phyloP scores from a whole-genome alignment of 1,284 basidiomycete species.

The Ustilago vetiveriae region DNA sequence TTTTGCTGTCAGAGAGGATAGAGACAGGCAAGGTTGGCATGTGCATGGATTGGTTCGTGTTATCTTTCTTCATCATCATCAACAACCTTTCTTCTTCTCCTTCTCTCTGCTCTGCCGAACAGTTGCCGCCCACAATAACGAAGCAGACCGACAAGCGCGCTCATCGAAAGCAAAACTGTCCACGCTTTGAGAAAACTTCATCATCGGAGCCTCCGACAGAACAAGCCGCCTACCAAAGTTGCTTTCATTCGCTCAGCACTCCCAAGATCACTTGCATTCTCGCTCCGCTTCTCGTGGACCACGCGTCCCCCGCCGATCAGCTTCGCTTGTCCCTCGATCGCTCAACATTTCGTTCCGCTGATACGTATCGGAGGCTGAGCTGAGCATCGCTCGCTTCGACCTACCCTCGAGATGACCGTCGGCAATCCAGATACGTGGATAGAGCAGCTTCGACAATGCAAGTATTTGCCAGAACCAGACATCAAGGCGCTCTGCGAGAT shows the following conservation, averaged over 20 bases:
- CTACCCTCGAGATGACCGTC: conserved; percentile 21
- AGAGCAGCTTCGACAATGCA: conserved; percentile 80
- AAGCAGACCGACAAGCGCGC: too few species aligned
- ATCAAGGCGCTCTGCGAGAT: conserved; percentile 89
- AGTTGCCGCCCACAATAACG: too few species aligned
- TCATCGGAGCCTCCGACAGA: not conserved
- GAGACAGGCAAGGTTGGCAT: not conserved
- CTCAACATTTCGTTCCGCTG: not conserved
- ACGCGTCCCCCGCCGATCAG: too few species aligned
- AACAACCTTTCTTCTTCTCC: too few species aligned
- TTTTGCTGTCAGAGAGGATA: not conserved
- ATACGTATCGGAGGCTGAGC: not conserved
- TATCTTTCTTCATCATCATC: too few species aligned
- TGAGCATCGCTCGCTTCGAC: not conserved
- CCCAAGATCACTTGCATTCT: too few species aligned
- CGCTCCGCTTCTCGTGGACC: too few species aligned
- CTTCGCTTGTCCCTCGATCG: not conserved
- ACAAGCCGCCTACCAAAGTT: too few species aligned
- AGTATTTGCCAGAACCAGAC: conserved; percentile 86
- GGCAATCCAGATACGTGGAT: conserved; percentile 64
- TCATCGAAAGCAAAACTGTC: too few species aligned
- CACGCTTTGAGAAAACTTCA: not conserved
- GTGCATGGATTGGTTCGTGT: not conserved
- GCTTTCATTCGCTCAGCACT: too few species aligned
- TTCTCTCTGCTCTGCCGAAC: too few species aligned